Conservation (phyloP, 78 protist species). For the Planoprotostelium fungivorum region DNA sequence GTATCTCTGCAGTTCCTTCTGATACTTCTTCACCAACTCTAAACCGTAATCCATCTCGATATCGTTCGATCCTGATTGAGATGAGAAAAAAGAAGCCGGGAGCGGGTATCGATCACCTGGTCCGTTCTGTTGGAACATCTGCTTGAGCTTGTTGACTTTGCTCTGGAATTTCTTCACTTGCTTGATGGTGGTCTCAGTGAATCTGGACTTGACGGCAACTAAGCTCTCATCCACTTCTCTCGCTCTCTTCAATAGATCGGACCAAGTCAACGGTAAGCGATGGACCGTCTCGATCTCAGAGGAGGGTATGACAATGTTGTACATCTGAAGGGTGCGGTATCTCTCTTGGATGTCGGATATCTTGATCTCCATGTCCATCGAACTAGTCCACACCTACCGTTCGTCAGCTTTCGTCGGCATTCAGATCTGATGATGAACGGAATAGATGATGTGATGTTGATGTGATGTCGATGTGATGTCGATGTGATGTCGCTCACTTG, state of each 20-base stretch:
- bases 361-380: constrained; percentile 46
- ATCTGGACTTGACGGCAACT: constrained; percentile 28
- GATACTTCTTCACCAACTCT: constrained; percentile 29
- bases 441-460: background rate
- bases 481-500: no score
- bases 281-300: background rate
- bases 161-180: constrained; percentile 21
- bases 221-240: constrained; percentile 23
- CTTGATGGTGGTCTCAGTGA: constrained; percentile 42
- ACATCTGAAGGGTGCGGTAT: constrained; percentile 51
- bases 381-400: background rate
- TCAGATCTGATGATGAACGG: background rate
- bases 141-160: background rate
- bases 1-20: background rate
- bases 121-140: constrained; percentile 19
- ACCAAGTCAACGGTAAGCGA: constrained; percentile 12
- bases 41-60: constrained; percentile 57
- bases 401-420: background rate
- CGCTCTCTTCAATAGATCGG: constrained; percentile 6
- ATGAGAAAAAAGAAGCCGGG: constrained; percentile 13
- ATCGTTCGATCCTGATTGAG: constrained; percentile 22
- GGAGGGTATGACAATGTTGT: background rate
- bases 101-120: background rate
- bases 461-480: no score
- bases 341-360: constrained; percentile 32